Base-by-base conservation (phyloP, 352 stramenopile genomes). In the Globisporangium iwayamae region DNA sequence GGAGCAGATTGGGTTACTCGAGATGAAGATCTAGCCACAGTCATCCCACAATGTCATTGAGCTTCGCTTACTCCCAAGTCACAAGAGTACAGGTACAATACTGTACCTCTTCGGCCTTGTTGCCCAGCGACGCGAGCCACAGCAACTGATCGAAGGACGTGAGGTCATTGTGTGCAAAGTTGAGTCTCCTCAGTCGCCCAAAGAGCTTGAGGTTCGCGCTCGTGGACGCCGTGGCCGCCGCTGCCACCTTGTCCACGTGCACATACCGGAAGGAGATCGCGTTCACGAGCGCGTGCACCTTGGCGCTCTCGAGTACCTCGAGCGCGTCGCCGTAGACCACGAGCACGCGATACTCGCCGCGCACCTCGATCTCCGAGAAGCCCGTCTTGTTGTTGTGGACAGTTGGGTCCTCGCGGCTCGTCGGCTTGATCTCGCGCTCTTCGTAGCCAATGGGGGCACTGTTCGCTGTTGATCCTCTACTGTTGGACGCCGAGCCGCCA, bases 281-380 rank as follows among this genome's bases (percentile, higher is more conserved):
- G 53, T 87, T 82, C 16, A 90, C 76, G 16, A 75, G 67, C 3
- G 71, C 56, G 28, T 88, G 79, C 1, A 74, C 64, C 66, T 88
- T 91, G 32, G 70, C 61, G 53, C 72, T 76, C 47, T 89, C 82
- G 8, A 93, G 78, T 7, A 68, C 78, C 3, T 89, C 81, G 1
- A 93, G 66, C 8, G 78, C 85, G 34, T 88, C 76, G 18, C 85
- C 85, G 50, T 91, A 90, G 28, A 93, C 76, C 28, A 76, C 72
- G 3, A 93, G 65, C 20, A 90, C 78, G 14, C 82, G 79, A 22
- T 79, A 83, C n/a, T 92, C 81, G 6, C 78, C 76, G 32, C 83
- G 76, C 1, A 93, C 76, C 52, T 93, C 83, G 52, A 93, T 73
- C 52, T 92, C 81, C 3, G 83, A 90, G 53, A 87, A 91, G 0